Percentiles rank a stretch among this genome's conserved stretches.
Conservation (phyloP, 345 rosid genomes). For the Eucalyptus shirleyi region DNA sequence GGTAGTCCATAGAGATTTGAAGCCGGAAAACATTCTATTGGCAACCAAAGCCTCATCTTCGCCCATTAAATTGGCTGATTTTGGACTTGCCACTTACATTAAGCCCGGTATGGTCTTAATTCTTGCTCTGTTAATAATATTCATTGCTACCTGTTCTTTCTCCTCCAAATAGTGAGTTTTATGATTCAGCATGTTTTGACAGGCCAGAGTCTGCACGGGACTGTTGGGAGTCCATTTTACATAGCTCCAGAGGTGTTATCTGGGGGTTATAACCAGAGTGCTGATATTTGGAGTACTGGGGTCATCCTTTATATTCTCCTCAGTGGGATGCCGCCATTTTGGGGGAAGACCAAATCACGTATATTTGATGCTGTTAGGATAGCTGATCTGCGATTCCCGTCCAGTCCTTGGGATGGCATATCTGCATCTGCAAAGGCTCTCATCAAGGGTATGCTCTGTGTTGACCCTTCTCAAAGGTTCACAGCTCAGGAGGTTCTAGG, state of each 20-base stretch:
- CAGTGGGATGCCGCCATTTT: constrained; percentile 59
- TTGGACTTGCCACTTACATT: constrained; percentile 59
- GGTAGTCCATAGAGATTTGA: constrained; percentile 56
- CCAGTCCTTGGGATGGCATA: constrained; percentile 39
- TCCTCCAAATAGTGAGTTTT: neutral
- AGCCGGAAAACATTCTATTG: constrained; percentile 62
- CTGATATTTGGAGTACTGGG: constrained; percentile 74
- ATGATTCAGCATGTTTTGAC: neutral
- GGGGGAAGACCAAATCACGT: constrained; percentile 60
- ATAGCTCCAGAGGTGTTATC: constrained; percentile 65
- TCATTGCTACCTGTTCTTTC: neutral
- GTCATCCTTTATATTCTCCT: constrained; percentile 59
- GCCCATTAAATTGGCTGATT: constrained; percentile 58
- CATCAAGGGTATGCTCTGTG: constrained; percentile 49
- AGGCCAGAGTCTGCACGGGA: constrained; percentile 53
- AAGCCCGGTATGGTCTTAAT: constrained; percentile 27
- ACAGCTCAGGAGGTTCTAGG: constrained; percentile 53
- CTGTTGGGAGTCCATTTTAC: constrained; percentile 70
- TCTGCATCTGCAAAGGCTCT: constrained; percentile 41
- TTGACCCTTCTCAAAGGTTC: constrained; percentile 31
- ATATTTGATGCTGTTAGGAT: constrained; percentile 55
- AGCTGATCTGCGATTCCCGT: constrained; percentile 55
- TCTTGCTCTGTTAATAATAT: neutral
- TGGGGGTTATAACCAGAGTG: constrained; percentile 59
- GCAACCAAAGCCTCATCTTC: constrained; percentile 44